Conservation (phyloP, 106 monocot genomes). For the Platanthera zijinensis region DNA sequence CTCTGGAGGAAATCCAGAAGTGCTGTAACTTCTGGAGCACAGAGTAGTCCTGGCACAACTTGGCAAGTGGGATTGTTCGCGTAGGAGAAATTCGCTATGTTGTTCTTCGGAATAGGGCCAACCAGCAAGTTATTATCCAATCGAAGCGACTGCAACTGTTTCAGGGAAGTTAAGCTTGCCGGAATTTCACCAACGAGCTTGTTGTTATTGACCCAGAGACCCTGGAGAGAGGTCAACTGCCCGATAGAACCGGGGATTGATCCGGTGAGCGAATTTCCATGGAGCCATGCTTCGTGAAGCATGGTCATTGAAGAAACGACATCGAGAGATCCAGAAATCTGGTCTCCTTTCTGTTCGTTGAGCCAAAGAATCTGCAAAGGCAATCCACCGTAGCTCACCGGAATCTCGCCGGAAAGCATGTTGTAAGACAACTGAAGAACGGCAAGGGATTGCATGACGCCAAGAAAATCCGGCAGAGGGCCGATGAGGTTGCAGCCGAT, state of each 20-base stretch:
- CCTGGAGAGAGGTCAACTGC: slow-evolving; percentile 15
- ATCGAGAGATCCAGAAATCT: slow-evolving; percentile 35
- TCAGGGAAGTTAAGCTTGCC: slow-evolving; percentile 16
- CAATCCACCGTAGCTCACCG: slow-evolving; percentile 25
- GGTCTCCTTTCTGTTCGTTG: slow-evolving; percentile 39
- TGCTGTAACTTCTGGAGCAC: slow-evolving; percentile 34
- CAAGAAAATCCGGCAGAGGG: slow-evolving; percentile 40
- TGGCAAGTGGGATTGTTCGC: slow-evolving; percentile 26
- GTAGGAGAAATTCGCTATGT: slow-evolving; percentile 19
- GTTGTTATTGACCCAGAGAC: slow-evolving; percentile 39
- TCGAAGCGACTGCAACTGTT: slow-evolving; percentile 16
- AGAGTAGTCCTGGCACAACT: slow-evolving; percentile 26
- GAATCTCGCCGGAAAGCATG: slow-evolving; percentile 34
- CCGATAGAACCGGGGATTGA: slow-evolving; percentile 31
- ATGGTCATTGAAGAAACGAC: slow-evolving; percentile 32
- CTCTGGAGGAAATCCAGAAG: slow-evolving; percentile 38
- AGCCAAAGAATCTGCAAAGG: slow-evolving; percentile 36
- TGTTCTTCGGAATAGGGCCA: slow-evolving; percentile 30
- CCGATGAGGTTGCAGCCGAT: slow-evolving; percentile 41
- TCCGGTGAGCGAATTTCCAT: slow-evolving; percentile 50
- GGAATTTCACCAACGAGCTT: slow-evolving; percentile 38
- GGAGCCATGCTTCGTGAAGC: slow-evolving; percentile 38
- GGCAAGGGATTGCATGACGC: slow-evolving; percentile 29
- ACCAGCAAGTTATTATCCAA: slow-evolving; percentile 31
- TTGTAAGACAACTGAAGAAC: slow-evolving; percentile 41